Evolutionary conservation across 768 basidiomycete species (phyloP).

Genomic region (Suillus clintonianus): DNA sequence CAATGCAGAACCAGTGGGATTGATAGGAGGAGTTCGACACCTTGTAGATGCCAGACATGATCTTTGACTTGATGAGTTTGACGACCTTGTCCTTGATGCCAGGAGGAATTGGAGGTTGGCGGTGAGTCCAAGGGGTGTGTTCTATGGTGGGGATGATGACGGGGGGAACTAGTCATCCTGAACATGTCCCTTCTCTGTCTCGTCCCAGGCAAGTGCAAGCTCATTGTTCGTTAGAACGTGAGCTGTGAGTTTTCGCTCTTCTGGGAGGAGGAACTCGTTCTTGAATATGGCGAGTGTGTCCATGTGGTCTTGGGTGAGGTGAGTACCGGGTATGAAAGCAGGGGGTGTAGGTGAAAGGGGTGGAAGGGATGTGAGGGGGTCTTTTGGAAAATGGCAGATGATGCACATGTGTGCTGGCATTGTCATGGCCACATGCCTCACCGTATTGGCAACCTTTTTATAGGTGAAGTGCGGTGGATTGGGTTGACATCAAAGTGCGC

Average conservation of each 20-base stretch:
- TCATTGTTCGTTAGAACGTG: slow-evolving; percentile 34
- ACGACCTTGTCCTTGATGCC: no score
- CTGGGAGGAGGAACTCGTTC: slow-evolving; percentile 4
- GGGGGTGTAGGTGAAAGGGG: not conserved
- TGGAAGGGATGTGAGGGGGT: slow-evolving; percentile 36
- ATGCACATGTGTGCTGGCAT: slow-evolving; percentile 37
- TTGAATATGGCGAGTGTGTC: not conserved
- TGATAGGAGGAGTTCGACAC: slow-evolving; percentile 38
- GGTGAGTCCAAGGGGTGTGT: slow-evolving; percentile 32
- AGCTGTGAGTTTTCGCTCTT: not conserved
- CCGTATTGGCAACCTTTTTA: slow-evolving; percentile 32
- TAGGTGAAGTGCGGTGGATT: slow-evolving; percentile 16
- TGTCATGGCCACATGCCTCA: slow-evolving; percentile 32
- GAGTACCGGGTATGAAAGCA: not conserved
- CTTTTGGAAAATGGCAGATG: slow-evolving; percentile 27
- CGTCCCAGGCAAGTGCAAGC: slow-evolving; percentile 40
- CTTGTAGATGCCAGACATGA: slow-evolving; percentile 41
- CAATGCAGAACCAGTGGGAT: slow-evolving; percentile 39
- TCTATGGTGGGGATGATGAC: slow-evolving; percentile 32
- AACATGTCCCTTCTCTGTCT: slow-evolving; percentile 37
- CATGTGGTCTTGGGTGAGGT: not conserved
- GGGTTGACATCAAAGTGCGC: not conserved
- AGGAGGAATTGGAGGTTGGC: no score
- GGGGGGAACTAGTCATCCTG: slow-evolving; percentile 34
- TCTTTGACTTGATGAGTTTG: slow-evolving; percentile 21